Conservation (phyloP, 345 rosid species). For the Jatropha curcas region DNA sequence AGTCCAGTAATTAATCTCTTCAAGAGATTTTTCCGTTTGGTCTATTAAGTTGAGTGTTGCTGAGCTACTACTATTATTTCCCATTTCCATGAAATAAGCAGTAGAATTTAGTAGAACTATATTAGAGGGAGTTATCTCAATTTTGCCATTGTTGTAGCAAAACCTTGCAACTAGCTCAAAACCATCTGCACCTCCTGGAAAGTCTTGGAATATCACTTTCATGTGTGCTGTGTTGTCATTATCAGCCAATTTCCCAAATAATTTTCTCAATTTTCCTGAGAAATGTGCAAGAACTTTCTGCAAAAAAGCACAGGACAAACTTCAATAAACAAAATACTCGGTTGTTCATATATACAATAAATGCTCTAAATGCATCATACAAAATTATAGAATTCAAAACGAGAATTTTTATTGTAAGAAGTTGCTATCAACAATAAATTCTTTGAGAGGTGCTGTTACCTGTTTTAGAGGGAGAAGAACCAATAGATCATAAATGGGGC, state of each 20-base stretch:
- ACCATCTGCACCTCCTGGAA: slow-evolving; percentile 54
- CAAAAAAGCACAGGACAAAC: background rate
- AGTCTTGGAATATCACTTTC: slow-evolving; percentile 48
- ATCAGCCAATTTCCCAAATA: slow-evolving; percentile 26
- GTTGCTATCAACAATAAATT: slow-evolving; percentile 27
- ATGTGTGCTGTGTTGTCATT: slow-evolving; percentile 13
- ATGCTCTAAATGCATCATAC: slow-evolving; percentile 17
- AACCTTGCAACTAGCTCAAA: slow-evolving; percentile 59
- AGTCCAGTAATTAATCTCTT: slow-evolving; percentile 47
- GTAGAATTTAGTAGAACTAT: slow-evolving; percentile 36
- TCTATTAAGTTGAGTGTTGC: slow-evolving; percentile 20
- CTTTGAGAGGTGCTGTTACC: slow-evolving; percentile 13
- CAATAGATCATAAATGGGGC: background rate
- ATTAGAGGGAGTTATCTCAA: slow-evolving; percentile 38
- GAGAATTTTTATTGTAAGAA: slow-evolving; percentile 14
- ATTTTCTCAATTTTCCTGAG: slow-evolving; percentile 37
- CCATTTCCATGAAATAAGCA: slow-evolving; percentile 53
- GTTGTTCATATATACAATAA: slow-evolving; percentile 5
- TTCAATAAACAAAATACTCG: background rate
- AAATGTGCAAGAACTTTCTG: slow-evolving; percentile 43
- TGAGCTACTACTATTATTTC: slow-evolving; percentile 11
- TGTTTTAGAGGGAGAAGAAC: slow-evolving; percentile 9
- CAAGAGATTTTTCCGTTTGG: slow-evolving; percentile 35
- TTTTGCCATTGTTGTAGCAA: slow-evolving; percentile 45
- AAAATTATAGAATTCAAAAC: background rate